Evolutionary conservation across 2,329 filamentous ascomycete genomes (phyloP).

Genomic region (Cladosporium colombiae): DNA sequence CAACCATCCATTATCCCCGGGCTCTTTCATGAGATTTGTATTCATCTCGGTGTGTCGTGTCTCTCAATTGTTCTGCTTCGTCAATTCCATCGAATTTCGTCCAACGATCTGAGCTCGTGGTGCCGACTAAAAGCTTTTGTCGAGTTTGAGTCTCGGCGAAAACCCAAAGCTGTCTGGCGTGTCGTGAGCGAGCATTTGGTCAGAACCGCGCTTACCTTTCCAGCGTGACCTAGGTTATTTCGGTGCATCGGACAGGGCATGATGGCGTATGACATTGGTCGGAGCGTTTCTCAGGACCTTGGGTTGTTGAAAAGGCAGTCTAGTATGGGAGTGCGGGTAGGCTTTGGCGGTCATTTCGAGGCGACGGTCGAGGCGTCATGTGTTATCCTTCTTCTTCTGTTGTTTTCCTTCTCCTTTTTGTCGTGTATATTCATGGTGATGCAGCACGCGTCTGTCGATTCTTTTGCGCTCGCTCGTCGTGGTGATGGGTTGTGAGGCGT

Average conservation of each 20-base stretch:
- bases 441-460: too few relatives aligned
- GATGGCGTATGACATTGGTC: too few relatives aligned
- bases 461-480: not conserved
- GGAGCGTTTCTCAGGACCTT: not conserved
- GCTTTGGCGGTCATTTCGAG: not conserved
- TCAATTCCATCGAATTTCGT: not conserved
- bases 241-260: too few relatives aligned
- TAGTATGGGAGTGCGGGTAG: not conserved
- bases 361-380: not conserved
- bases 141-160: not conserved
- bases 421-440: not conserved
- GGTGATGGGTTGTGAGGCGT: too few relatives aligned
- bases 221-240: not conserved
- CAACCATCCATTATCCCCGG: not conserved
- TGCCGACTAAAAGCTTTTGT: not conserved
- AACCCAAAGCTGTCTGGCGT: not conserved
- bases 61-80: not conserved
- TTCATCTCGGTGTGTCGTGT: not conserved
- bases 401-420: not conserved
- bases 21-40: not conserved
- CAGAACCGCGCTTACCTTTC: not conserved
- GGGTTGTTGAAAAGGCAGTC: not conserved
- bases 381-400: not conserved
- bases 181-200: not conserved
- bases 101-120: not conserved